Evolutionary conservation across 192 early-diverging fungal species (phyloP), one percentile per base, ranked within the genome.

Genomic region (Obelidium mucronatum): DNA sequence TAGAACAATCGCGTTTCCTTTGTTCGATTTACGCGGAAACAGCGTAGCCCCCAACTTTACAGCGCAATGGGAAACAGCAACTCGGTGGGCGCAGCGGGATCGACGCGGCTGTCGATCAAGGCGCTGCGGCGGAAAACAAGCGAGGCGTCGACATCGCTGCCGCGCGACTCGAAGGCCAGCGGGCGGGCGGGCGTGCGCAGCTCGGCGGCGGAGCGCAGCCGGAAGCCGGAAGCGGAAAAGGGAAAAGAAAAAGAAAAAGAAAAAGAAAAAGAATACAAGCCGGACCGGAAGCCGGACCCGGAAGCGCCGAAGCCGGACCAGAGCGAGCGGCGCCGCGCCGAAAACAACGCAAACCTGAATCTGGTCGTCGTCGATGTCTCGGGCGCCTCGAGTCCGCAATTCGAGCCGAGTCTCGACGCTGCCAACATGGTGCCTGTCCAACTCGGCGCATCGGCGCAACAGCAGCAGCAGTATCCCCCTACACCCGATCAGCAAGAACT

Each of bases 21-120:
- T n/a, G n/a, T 48, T 6, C 44, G 11, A 48, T 48, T 48, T 19
- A 48, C 8, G 11, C 19, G 44, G 44, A 48, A 48, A 15, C n/a
- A n/a, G n/a, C n/a, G n/a, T n/a, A n/a, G n/a, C n/a, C n/a, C n/a
- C 44, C 44, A 6, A 19, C 19, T 48, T 48, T 19, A 48, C 8
- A 6, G 19, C 44, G 11, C 44, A 58, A 67, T 67, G 66, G 66
- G 66, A 31, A 67, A 67, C 26, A 24, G 11, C 40, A 67, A 67
- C 66, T 67, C 66, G 39, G 66, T 67, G 22, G 66, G 22, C 24
- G 3, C 66, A 6, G 15, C 44, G n/a, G 48, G 15, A 6, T 36
- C 24, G 24, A 15, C 30, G 8, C 40, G 66, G n/a, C 48, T 51
- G 22, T 31, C 24, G 24, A 17, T 26, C 11, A 67, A 26, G 30